Base-by-base conservation (phyloP, 305 asterid genomes). In the Lippia alba region DNA sequence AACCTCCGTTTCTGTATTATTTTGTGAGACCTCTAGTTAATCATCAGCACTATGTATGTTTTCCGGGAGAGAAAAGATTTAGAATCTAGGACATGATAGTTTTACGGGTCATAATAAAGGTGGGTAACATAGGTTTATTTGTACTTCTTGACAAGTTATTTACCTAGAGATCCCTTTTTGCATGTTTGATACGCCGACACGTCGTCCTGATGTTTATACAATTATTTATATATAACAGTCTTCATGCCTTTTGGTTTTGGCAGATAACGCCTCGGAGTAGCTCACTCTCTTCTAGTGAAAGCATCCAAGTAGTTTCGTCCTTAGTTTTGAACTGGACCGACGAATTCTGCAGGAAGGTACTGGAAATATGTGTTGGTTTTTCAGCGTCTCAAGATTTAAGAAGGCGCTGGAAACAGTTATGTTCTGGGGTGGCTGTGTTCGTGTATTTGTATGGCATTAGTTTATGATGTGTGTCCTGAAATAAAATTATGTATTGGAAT, bases 251-350 rank as follows among this genome's bases (percentile, higher is more conserved):
- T 39, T 56, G 53, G 10, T 66, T 14, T 59, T n/a, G 61, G 75
- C 82, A 82, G 87, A 82, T 65, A 12, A 55, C 24, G 5, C 12
- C 36, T 53, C 14, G 48, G 53, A 32, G 18, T 49, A 53, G 74
- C 74, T 73, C 76, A 48, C 74, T 76, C 78, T 75, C 76, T 69
- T 65, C 79, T 78, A 40, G 14, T 36, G 12, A 59, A 19, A 30
- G 76, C 53, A 33, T 51, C 41, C 9, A 36, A 36, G 34, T 15
- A 15, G 50, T 41, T 4, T 36, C 48, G 56, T 4, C n/a, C 3
- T 48, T 14, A 61, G 64, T 44, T 45, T 56, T 32, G 19, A 49
- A 46, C 34, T 65, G 74, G 48, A 48, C 16, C 56, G 61, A 46
- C 46, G 20, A 10, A 19, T 18, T 20, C 15, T 45, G 60, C 40